Base-by-base conservation (phyloP, 139 green algal species). In the Eudorina sp. region DNA sequence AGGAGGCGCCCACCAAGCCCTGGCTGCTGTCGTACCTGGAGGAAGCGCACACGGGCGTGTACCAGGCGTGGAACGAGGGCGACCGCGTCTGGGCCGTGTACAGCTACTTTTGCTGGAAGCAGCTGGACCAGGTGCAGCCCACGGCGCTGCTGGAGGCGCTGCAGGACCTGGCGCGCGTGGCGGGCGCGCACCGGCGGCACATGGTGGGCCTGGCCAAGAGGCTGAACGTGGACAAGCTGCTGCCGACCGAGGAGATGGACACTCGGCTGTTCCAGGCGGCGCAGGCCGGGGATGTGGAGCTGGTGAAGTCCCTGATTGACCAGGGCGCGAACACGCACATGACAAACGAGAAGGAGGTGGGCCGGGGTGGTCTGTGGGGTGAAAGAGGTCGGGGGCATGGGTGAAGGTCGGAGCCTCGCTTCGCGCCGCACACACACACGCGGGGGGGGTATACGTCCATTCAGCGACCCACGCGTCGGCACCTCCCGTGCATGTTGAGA, bases 101-200 rank as follows among this genome's bases (percentile, higher is more conserved):
- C 75, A 53, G 31, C 14, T 83, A 69, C 53, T 83, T 83, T 19
- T 83, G 75, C 46, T 83, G 75, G 75, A 83, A 83, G 48, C 48
- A 83, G 75, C 36, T 83, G 4, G 75, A 83, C 53, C 75, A 83
- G 31, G 14, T 36, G 18, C 38, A 34, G 16, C 31, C 36, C 23
- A 21, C 48, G 48, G 48, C 19, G 0, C 75, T 83, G 48, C 19
- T 69, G 36, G 75, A 83, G 75, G 75, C 75, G 48, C 48, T 83
- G 51, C 31, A 83, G 70, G 41, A 79, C 70, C 43, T 79, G 70
- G 70, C 70, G 7, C 41, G 41, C 7, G 70, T 79, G 40, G 70
- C 70, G 5, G 70, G 70, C 3, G 70, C 70, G 23, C 40, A 53
- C 40, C 70, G 70, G 38, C 21, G 23, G 13, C 40, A 53, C 4